Conservation (phyloP, 192 early-diverging fungal species). For the Linnemannia hyalina region DNA sequence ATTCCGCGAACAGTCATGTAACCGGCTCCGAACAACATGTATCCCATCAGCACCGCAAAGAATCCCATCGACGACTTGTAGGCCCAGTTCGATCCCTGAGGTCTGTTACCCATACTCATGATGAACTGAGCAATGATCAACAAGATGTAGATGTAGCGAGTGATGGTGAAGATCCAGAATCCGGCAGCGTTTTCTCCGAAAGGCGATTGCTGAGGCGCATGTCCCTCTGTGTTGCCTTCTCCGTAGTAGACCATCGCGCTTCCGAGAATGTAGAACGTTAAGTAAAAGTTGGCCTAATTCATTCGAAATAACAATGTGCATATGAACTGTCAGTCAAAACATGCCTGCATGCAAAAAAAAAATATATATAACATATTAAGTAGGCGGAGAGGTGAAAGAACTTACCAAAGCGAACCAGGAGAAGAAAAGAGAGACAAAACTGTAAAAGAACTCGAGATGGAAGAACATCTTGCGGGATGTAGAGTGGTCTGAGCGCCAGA, state of each 20-base stretch:
- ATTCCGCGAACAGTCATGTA: constrained; percentile 64
- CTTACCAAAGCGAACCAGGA: constrained; percentile 91
- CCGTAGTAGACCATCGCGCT: constrained; percentile 61
- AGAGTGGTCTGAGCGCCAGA: constrained; percentile 84
- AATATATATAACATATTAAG: constrained; percentile 51
- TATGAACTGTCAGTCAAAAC: not conserved
- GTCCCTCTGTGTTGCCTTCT: not conserved
- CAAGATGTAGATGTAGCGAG: constrained; percentile 77
- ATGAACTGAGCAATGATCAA: constrained; percentile 89
- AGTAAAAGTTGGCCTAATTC: constrained; percentile 84
- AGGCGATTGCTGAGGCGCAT: constrained; percentile 33
- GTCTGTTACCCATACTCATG: constrained; percentile 94
- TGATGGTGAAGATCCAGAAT: constrained; percentile 67
- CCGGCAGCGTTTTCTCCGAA: constrained; percentile 56
- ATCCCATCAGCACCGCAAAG: constrained; percentile 65
- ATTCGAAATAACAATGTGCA: constrained; percentile 8
- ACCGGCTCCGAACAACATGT: constrained; percentile 67
- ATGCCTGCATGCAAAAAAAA: not conserved
- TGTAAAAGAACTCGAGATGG: constrained; percentile 86
- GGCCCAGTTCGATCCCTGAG: constrained; percentile 85
- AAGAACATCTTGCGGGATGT: constrained; percentile 79
- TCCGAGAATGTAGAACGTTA: constrained; percentile 89
- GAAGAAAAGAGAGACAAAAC: constrained; percentile 84
- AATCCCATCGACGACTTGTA: constrained; percentile 62
- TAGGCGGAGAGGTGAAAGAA: not conserved